Percentiles rank a stretch among this genome's conserved stretches.
phyloP scores from a whole-genome alignment of 2,329 filamentous ascomycete genomes.

The Thelonectria discophora region DNA sequence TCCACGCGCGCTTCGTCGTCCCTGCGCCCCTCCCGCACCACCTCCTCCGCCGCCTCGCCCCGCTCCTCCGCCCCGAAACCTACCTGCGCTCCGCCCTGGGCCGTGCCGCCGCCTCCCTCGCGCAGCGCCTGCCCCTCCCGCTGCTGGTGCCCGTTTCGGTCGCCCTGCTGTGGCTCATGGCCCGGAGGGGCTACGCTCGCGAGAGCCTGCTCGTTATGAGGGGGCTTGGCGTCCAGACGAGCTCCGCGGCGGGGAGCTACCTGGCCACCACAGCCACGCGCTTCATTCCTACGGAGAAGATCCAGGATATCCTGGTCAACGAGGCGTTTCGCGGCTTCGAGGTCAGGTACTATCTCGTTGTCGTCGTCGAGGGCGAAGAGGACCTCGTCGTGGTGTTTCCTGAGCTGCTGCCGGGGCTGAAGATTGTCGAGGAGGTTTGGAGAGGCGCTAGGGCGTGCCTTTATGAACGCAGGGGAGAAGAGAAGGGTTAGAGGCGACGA shows the following conservation, averaged over 20 bases:
- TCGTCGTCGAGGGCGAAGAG: constrained; percentile 88
- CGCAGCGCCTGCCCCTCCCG: constrained; percentile 49
- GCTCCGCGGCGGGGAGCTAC: constrained; percentile 69
- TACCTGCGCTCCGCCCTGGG: constrained; percentile 46
- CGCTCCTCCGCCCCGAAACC: constrained; percentile 45
- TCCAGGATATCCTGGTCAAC: constrained; percentile 92
- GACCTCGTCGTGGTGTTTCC: constrained; percentile 97
- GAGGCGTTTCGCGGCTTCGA: constrained; percentile 95
- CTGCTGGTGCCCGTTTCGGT: constrained; percentile 51
- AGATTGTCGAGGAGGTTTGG: constrained; percentile 89
- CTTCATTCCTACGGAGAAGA: constrained; percentile 88
- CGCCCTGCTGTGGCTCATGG: constrained; percentile 54
- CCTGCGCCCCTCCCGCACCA: constrained; percentile 15
- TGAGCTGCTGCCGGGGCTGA: constrained; percentile 74
- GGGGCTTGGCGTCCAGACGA: constrained; percentile 90
- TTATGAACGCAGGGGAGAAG: constrained; percentile 62
- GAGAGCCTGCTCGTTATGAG: constrained; percentile 90
- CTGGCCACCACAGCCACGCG: constrained; percentile 60
- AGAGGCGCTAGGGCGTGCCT: constrained; percentile 83
- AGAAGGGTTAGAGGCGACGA: constrained; percentile 36
- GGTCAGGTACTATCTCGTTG: constrained; percentile 86
- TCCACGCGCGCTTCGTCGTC: constrained; percentile 59
- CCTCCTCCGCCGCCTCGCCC: constrained; percentile 36
- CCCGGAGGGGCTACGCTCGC: constrained; percentile 63
- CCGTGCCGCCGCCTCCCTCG: constrained; percentile 44